Base-by-base conservation (phyloP, 345 rosid genomes). In the Citrus sp. region DNA sequence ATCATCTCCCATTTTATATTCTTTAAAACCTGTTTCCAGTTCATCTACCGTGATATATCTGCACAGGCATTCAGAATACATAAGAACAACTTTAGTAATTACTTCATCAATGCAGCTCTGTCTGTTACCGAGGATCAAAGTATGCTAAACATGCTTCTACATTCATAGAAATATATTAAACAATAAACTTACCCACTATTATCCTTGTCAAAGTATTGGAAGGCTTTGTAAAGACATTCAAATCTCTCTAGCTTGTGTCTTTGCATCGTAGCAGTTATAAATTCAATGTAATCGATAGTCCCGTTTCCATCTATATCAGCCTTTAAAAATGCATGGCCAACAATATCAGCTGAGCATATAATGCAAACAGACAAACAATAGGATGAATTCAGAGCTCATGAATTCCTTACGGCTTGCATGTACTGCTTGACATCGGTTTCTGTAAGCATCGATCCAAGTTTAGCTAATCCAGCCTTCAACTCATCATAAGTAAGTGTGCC, bases 1-100 rank as follows among this genome's bases (percentile, higher is more conserved):
- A 70, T 86, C 86, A 65, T 92, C 97, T 55, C 92, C 97, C 92
- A 92, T 92, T 67, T 91, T 94, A 74, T 96, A 87, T 35, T 90
- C 98, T 84, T 88, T 89, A 90, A 96, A 77, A n/a, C 93, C 97
- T 0, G 78, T 77, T 87, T 89, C 94, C 70, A 96, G 77, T 75
- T 96, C 98, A 78, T 96, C 98, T 67, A 81, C 90, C 7, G 98
- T 96, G 75, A 96, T 92, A 83, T 82, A 91, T 76, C 97, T 93
- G 90, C 21, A 67, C 77, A 28, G 5, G 51, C 51, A 13, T 12
- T 42, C 13, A 10, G 51, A 0, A 42, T 3, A 3, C 0, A 3
- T 35, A 35, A 35, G 37, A 35, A 6, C 37, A 65, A 67, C 68
- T 61, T 72, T 3, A 22, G 9, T 9, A 46, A 25, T 12, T 61